Conservation (phyloP, 2,329 filamentous ascomycete genomes). For the Arthrobotrys sinensis region DNA sequence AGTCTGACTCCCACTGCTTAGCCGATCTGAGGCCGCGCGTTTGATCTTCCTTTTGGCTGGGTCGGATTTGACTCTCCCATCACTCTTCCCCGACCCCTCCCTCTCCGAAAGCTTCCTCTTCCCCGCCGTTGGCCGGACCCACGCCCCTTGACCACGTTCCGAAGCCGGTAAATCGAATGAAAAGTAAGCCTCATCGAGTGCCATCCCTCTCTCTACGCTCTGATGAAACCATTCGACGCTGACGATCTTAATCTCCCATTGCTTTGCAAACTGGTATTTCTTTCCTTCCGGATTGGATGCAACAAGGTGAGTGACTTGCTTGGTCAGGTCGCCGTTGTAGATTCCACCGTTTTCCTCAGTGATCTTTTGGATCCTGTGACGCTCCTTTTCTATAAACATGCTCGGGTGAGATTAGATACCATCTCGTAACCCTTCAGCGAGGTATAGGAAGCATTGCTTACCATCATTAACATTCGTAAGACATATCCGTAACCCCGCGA, state of each 20-base stretch:
- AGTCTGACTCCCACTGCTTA: constrained; percentile 82
- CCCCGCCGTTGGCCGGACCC: constrained; percentile 73
- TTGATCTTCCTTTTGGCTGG: constrained; percentile 83
- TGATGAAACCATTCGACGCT: constrained; percentile 88
- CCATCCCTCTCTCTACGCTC: constrained; percentile 87
- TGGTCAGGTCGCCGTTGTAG: constrained; percentile 90
- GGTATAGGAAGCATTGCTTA: constrained; percentile 65
- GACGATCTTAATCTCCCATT: constrained; percentile 85
- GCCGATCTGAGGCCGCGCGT: constrained; percentile 86
- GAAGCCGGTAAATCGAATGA: constrained; percentile 77
- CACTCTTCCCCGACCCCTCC: constrained; percentile 65
- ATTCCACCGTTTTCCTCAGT: constrained; percentile 81
- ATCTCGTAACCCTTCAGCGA: background rate
- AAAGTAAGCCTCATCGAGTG: constrained; percentile 87
- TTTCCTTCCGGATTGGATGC: constrained; percentile 83
- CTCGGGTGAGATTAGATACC: constrained; percentile 69
- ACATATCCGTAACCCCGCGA: constrained; percentile 76
- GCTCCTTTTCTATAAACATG: constrained; percentile 69
- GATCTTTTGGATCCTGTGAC: constrained; percentile 79
- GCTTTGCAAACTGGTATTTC: constrained; percentile 89
- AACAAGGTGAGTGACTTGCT: constrained; percentile 87
- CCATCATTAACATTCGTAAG: constrained; percentile 80
- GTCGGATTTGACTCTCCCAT: constrained; percentile 52
- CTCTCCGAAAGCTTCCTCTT: constrained; percentile 71
- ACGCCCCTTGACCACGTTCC: constrained; percentile 79